Evolutionary conservation across 129 eudicot species (phyloP).

Genomic region (Flaveria trinervia): DNA sequence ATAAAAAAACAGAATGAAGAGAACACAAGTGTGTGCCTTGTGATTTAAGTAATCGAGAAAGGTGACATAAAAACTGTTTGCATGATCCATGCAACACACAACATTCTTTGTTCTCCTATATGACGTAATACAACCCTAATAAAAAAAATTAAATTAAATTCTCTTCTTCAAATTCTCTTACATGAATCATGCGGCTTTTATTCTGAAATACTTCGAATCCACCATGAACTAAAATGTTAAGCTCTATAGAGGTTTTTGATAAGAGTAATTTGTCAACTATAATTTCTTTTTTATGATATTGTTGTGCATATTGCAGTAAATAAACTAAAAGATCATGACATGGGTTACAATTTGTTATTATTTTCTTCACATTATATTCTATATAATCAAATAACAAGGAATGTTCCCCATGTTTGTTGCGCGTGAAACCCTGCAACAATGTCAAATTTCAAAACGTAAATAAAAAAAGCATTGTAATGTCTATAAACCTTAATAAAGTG

Average conservation of each 20-base stretch:
- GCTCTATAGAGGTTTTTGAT: background rate
- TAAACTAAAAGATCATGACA: background rate
- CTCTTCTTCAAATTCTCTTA: background rate
- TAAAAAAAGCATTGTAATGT: too few relatives aligned
- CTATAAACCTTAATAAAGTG: too few relatives aligned
- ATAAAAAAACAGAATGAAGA: slow-evolving; percentile 4
- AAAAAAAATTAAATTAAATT: slow-evolving; percentile 6
- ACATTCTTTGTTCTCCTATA: slow-evolving; percentile 13
- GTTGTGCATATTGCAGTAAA: background rate
- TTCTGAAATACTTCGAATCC: background rate
- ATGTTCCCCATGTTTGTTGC: too few relatives aligned
- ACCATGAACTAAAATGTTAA: slow-evolving; percentile 1
- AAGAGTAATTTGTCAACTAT: slow-evolving; percentile 22
- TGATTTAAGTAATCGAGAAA: slow-evolving; percentile 29
- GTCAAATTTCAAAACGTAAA: too few relatives aligned
- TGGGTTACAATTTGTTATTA: background rate
- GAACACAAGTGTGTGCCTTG: slow-evolving; percentile 28
- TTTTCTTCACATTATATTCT: too few relatives aligned
- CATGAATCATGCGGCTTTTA: slow-evolving; percentile 28
- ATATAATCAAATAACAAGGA: background rate
- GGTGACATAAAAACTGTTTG: slow-evolving; percentile 36
- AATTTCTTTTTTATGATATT: background rate
- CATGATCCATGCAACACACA: slow-evolving; percentile 49
- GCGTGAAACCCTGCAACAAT: too few relatives aligned
- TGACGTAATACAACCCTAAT: slow-evolving; percentile 26